Percentiles rank a stretch among this genome's conserved stretches.
Evolutionary conservation across 805 yeast genomes (phyloP).

Genomic region (Lipomyces oligophaga): DNA sequence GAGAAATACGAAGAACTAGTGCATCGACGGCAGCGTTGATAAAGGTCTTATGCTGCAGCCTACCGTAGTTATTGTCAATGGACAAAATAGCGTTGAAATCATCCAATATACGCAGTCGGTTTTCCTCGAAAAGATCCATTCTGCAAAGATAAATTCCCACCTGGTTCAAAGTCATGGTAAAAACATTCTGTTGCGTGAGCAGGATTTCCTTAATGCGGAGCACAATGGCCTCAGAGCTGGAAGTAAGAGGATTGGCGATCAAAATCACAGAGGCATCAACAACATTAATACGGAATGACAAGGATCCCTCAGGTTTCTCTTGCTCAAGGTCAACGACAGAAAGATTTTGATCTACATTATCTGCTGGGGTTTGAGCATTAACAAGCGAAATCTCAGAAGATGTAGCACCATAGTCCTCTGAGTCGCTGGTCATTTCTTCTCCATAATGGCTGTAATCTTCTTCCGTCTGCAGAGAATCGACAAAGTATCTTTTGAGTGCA

Average conservation of each 20-base stretch:
- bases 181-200: constrained; percentile 62
- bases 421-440: constrained; percentile 18
- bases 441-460: constrained; percentile 24
- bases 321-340: constrained; percentile 8
- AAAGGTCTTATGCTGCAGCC: constrained; percentile 53
- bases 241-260: constrained; percentile 69
- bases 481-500: constrained; percentile 59
- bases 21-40: constrained; percentile 76
- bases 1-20: constrained; percentile 70
- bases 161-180: constrained; percentile 65
- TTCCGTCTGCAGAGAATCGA: constrained; percentile 42
- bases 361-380: constrained; percentile 21
- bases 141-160: constrained; percentile 81
- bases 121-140: constrained; percentile 64
- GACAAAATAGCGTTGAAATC: constrained; percentile 80
- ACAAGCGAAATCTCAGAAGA: constrained; percentile 8
- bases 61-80: constrained; percentile 66
- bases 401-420: constrained; percentile 14
- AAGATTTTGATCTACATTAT: constrained; percentile 7
- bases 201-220: constrained; percentile 79
- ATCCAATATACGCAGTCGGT: constrained; percentile 71
- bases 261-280: constrained; percentile 73
- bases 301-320: constrained; percentile 19
- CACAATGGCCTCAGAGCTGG: constrained; percentile 80
- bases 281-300: constrained; percentile 52